Conservation (phyloP, 192 early-diverging fungal species). For the Backusella parvicylindrica region DNA sequence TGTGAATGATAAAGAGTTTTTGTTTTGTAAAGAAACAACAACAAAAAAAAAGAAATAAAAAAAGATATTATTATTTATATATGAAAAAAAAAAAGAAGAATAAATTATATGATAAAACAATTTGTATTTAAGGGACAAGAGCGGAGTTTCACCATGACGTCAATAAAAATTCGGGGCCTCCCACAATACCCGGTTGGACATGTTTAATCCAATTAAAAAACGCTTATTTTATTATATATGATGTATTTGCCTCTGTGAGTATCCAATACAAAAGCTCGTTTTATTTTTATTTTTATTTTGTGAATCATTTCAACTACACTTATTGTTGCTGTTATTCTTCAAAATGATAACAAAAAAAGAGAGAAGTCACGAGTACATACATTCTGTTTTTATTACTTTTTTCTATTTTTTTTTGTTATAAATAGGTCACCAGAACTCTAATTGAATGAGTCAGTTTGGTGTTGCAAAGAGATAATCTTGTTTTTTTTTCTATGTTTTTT, state of each 20-base stretch:
- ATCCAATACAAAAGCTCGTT: neutral
- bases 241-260: neutral
- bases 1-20: neutral
- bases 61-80: neutral
- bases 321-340: neutral
- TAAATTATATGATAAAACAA: neutral
- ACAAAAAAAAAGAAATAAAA: neutral
- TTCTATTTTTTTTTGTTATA: neutral
- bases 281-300: neutral
- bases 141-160: neutral
- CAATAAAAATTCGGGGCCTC: constrained; percentile 2
- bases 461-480: neutral
- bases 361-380: neutral
- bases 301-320: neutral
- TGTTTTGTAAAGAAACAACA: neutral
- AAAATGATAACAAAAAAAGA: neutral
- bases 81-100: neutral
- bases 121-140: neutral
- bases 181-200: neutral
- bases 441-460: neutral
- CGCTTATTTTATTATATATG: neutral
- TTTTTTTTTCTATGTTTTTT: neutral
- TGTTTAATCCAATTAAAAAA: constrained; percentile 2
- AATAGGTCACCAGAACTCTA: neutral
- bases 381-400: neutral